phyloP scores from a whole-genome alignment of 208 protist genomes.

The Crithidia fasciculata region DNA sequence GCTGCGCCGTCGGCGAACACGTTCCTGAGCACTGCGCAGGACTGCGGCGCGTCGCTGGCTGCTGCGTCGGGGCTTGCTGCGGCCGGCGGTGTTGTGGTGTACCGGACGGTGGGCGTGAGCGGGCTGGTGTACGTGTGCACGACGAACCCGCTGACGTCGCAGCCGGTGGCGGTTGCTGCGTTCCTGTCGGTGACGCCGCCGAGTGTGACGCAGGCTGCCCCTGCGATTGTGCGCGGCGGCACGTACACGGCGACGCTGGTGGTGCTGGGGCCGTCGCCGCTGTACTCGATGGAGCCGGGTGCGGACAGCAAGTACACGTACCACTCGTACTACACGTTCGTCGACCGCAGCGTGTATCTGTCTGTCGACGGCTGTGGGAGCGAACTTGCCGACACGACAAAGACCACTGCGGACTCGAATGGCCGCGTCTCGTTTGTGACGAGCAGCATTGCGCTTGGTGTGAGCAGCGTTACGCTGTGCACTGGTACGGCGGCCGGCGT shows the following conservation, averaged over 20 bases:
- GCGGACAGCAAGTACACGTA: constrained; percentile 43
- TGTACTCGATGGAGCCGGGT: constrained; percentile 65
- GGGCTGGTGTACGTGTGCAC: constrained; percentile 65
- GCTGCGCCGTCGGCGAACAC: constrained; percentile 43
- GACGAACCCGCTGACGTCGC: constrained; percentile 18
- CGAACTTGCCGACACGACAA: constrained; percentile 24
- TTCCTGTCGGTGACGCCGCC: constrained; percentile 67
- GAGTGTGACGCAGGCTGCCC: constrained; percentile 31
- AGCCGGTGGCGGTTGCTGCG: constrained; percentile 29
- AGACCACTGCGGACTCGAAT: constrained; percentile 20
- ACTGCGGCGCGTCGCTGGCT: constrained; percentile 33
- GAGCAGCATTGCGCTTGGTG: constrained; percentile 17
- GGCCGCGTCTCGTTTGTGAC: constrained; percentile 34
- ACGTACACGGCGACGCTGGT: constrained; percentile 49
- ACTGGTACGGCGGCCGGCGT: constrained; percentile 44
- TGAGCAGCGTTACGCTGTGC: constrained; percentile 45
- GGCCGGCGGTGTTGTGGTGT: background rate
- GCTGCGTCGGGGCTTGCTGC: constrained; percentile 20
- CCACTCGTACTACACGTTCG: constrained; percentile 39
- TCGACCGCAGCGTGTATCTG: constrained; percentile 49
- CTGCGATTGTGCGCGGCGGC: constrained; percentile 48
- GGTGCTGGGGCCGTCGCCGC: constrained; percentile 22
- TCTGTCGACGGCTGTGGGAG: constrained; percentile 43
- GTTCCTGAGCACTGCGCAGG: constrained; percentile 42
- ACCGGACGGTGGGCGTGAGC: constrained; percentile 23